These are phyloP conservation scores for Penstemon eatonii DNA, from an alignment of 257 asterid genomes.

Conservation along the genomic window DNA sequence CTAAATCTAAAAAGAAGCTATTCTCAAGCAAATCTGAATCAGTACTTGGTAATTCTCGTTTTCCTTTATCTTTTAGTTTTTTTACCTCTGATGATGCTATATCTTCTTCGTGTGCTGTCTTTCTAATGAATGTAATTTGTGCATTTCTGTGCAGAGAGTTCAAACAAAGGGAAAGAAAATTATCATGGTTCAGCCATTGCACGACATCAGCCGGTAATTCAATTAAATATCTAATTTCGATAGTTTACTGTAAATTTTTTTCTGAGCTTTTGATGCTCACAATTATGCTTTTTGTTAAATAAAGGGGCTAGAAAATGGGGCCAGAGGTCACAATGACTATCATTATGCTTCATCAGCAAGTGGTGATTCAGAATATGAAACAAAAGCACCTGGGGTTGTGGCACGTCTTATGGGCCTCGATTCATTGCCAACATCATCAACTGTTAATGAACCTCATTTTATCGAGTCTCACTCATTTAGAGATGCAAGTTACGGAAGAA, in stretches of 20 bases:
- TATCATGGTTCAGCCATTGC: constrained; percentile 45
- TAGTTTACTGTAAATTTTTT: constrained; percentile 10
- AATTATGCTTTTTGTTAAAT: constrained; percentile 15
- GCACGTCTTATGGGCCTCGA: constrained; percentile 99
- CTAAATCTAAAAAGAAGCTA: constrained; percentile 86
- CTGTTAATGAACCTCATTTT: constrained; percentile 50
- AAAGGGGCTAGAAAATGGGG: constrained; percentile 62
- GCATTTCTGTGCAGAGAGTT: constrained; percentile 50
- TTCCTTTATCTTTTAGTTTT: constrained; percentile 10
- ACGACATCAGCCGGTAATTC: constrained; percentile 59
- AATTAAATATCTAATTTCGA: constrained; percentile 8
- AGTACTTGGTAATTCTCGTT: constrained; percentile 54
- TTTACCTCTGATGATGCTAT: constrained; percentile 9
- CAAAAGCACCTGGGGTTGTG: constrained; percentile 88
- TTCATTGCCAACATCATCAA: constrained; percentile 66
- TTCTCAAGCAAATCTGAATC: constrained; percentile 70
- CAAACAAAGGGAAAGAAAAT: constrained; percentile 61
- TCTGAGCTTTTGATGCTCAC: constrained; percentile 23
- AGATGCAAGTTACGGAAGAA: constrained; percentile 52
- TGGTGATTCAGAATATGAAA: constrained; percentile 57
- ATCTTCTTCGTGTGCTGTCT: neutral
- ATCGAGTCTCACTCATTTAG: constrained; percentile 59
- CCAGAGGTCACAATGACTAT: constrained; percentile 43
- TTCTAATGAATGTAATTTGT: constrained; percentile 20
- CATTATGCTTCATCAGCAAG: constrained; percentile 56